phyloP scores from a whole-genome alignment of 352 stramenopile species.

The Plasmopara halstedii region DNA sequence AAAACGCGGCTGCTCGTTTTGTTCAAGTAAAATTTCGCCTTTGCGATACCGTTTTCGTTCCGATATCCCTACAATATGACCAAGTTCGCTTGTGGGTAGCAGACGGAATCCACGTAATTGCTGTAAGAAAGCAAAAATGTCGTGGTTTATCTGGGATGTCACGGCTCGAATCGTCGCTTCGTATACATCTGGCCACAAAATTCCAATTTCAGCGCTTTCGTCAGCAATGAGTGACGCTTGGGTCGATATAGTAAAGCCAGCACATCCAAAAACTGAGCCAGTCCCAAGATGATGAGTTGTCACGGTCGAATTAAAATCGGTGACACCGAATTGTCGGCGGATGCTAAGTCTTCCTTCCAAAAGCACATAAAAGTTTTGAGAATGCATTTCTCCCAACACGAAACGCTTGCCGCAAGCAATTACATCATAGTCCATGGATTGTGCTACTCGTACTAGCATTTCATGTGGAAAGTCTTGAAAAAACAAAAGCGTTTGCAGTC shows the following conservation, averaged over 20 bases:
- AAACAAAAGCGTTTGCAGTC: slow-evolving; percentile 49
- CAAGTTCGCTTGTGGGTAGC: slow-evolving; percentile 55
- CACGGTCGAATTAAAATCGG: slow-evolving; percentile 45
- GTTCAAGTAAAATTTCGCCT: slow-evolving; percentile 49
- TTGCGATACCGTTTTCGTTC: slow-evolving; percentile 61
- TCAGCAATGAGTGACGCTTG: slow-evolving; percentile 53
- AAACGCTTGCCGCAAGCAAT: slow-evolving; percentile 56
- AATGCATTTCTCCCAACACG: slow-evolving; percentile 42
- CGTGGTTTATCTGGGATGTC: slow-evolving; percentile 52
- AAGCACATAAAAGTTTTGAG: slow-evolving; percentile 62
- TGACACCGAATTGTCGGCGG: slow-evolving; percentile 37
- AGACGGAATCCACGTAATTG: slow-evolving; percentile 54
- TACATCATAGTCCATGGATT: slow-evolving; percentile 61
- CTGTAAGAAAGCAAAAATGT: slow-evolving; percentile 60
- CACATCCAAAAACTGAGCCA: slow-evolving; percentile 51
- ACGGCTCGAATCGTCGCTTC: slow-evolving; percentile 43
- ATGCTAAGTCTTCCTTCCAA: slow-evolving; percentile 50
- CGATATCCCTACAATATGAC: slow-evolving; percentile 67
- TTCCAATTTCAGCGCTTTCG: slow-evolving; percentile 54
- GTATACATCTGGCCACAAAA: slow-evolving; percentile 56
- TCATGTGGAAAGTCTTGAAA: slow-evolving; percentile 56
- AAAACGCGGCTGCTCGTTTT: slow-evolving; percentile 47
- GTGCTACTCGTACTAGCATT: slow-evolving; percentile 33
- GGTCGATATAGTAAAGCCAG: slow-evolving; percentile 38
- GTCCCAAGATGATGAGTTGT: slow-evolving; percentile 59